Evolutionary conservation across 495 filamentous ascomycete species (phyloP), one percentile per base, ranked within the genome.

Genomic region (Penicillium ucsense): DNA sequence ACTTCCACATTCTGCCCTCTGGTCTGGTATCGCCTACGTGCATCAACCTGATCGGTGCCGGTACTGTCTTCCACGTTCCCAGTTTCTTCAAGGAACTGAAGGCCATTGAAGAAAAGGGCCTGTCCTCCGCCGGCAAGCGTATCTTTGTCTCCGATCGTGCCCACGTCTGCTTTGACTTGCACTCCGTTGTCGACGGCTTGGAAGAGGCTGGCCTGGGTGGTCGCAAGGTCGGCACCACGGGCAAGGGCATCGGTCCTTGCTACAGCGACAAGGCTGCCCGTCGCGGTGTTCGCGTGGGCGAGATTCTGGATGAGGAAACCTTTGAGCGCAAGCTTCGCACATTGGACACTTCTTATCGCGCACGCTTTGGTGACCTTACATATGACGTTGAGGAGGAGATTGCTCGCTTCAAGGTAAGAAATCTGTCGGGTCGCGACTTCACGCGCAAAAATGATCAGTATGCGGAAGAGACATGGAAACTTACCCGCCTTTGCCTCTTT

Each of bases 331-430:
- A 85, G 64, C 64, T 95, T 43, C 73, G 85, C 41, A 63, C 70
- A 6, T 67, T 95, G 46, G 83, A 79, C 3, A 50, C 65, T 11
- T 78, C 80, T 4, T 91, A 83, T 68, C 77, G 81, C 63, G 80
- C 82, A 48, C 72, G 85, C 7, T 94, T 82, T 57, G 89, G 89
- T 9, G 79, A 86, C 47, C 63, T 91, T 46, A 53, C 77, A 45
- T 95, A 95, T 56, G 80, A 86, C 57, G 78, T 85, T 32, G 89
- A 95, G 59, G 82, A 82, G 37, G 89, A 96, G 67, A 80, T 94
- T 66, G 69, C 60, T 9, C 73, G 76, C 36, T 84, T 82, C 73
- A 78, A 81, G 61, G 73, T 75, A 55, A 30, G 48, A 50, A 55
- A 40, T 10, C 10, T 10, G 20, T 29, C 8, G 11, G 31, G 36